Percentiles rank a stretch among this genome's conserved stretches.
These are phyloP conservation scores for Benincasa hispida DNA, from an alignment of 306 rosid species.

Conservation along the genomic window DNA sequence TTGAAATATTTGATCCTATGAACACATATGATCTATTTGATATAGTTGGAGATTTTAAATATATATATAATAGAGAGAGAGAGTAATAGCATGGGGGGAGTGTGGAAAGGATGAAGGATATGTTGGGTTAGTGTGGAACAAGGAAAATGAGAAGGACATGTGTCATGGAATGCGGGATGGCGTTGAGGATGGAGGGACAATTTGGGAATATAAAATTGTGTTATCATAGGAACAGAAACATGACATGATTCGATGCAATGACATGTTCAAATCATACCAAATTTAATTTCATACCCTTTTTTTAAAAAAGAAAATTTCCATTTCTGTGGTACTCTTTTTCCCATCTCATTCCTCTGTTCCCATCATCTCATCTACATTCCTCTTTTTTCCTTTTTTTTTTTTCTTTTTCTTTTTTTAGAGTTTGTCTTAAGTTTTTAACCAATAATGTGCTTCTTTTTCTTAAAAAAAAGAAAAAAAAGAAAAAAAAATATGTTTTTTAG, in stretches of 20 bases:
- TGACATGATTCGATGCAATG: neutral
- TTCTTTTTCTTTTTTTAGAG: neutral
- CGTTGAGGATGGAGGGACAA: neutral
- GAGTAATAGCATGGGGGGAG: neutral
- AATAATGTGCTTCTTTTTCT: too few relatives aligned
- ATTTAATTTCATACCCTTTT: neutral
- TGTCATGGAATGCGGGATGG: slow-evolving; percentile 1
- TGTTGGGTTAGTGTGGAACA: slow-evolving; percentile 12
- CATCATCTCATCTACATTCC: neutral
- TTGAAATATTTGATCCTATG: too few relatives aligned
- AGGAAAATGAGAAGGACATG: neutral
- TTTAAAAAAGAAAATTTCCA: neutral
- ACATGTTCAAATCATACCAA: neutral
- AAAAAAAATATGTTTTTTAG: too few relatives aligned
- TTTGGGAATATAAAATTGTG: neutral
- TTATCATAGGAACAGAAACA: neutral
- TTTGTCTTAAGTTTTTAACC: too few relatives aligned
- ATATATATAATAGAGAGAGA: too few relatives aligned
- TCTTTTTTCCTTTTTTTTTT: neutral
- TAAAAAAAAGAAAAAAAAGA: too few relatives aligned
- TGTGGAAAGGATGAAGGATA: neutral
- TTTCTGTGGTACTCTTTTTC: neutral
- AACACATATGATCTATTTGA: too few relatives aligned
- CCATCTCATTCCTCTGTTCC: neutral
- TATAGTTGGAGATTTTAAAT: too few relatives aligned